Base-by-base conservation (phyloP, 345 rosid genomes). In the Hibiscus mutabilis region DNA sequence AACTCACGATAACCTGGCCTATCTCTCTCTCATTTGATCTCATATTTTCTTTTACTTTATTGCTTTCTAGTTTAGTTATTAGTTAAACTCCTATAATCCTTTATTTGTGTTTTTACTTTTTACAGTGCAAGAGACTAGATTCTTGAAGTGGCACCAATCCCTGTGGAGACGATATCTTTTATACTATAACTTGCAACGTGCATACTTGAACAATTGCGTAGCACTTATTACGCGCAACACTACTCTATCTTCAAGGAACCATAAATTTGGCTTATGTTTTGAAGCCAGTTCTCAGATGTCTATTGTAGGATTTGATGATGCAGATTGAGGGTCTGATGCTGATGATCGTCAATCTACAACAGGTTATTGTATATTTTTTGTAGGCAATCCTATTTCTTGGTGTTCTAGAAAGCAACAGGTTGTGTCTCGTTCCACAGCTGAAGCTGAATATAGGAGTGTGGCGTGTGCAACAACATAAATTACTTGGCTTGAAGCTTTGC, bases 221-320 rank as follows among this genome's bases (percentile, higher is more conserved):
- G n/a, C n/a, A n/a, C n/a, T n/a, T n/a, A n/a, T n/a, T n/a, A n/a
- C n/a, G n/a, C n/a, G n/a, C n/a, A n/a, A n/a, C n/a, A n/a, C 2
- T 49, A 15, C 1, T 2, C 1, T 49, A 49, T 16, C 8, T 49
- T 0, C 6, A 5, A 16, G 0, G 19, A 1, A 49, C 21, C 0
- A 5, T 49, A 3, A 19, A 16, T 5, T 0, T 49, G 19, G 19
- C 0, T 1, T 49, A 0, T 0, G 0, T 0, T 49, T 49, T 5
- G 4, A 3, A 3, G 2, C 0, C 0, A 0, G 0, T 1, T 0
- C 7, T 3, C 8, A 2, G 1, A 3, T 49, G 6, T 0, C 0
- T 4, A 0, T 47, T 0, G 2, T 5, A 0, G 7, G 19, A 0
- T 49, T 3, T 16, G 1, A 2, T 5, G 8, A 5, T 49, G 55